Conservation (phyloP, 2,329 filamentous ascomycete genomes). For the Trichoderma sp. region DNA sequence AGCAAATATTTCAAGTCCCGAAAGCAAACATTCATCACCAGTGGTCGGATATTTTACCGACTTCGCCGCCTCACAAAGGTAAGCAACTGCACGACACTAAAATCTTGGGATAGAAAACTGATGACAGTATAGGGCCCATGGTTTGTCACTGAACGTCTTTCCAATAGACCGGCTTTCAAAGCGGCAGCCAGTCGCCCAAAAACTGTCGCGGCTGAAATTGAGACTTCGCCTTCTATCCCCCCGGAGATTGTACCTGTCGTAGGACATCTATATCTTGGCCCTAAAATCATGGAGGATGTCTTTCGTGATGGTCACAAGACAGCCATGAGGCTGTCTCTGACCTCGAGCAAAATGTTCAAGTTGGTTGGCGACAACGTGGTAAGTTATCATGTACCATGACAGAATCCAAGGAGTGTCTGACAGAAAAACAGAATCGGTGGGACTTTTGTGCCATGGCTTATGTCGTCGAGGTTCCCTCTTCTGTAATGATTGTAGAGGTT, state of each 20-base stretch:
- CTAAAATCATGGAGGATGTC: slow-evolving; percentile 20
- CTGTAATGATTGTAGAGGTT: slow-evolving; percentile 27
- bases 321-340: slow-evolving; percentile 25
- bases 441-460: slow-evolving; percentile 26
- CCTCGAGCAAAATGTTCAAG: slow-evolving; percentile 26
- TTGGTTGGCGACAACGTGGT: slow-evolving; percentile 28
- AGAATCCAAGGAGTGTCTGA: background rate
- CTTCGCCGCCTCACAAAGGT: background rate
- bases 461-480: slow-evolving; percentile 22
- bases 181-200: background rate
- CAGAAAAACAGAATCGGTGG: slow-evolving; percentile 27
- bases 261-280: slow-evolving; percentile 23
- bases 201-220: background rate
- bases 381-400: slow-evolving; percentile 3
- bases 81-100: background rate
- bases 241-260: background rate
- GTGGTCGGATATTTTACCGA: background rate
- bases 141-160: background rate
- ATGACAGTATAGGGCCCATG: background rate
- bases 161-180: background rate
- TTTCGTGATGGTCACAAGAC: slow-evolving; percentile 27
- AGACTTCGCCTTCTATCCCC: background rate
- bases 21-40: background rate
- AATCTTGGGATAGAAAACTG: background rate
- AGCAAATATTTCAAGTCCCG: background rate